phyloP scores from a whole-genome alignment of 192 early-diverging fungal species.

The Thamnidium elegans region DNA sequence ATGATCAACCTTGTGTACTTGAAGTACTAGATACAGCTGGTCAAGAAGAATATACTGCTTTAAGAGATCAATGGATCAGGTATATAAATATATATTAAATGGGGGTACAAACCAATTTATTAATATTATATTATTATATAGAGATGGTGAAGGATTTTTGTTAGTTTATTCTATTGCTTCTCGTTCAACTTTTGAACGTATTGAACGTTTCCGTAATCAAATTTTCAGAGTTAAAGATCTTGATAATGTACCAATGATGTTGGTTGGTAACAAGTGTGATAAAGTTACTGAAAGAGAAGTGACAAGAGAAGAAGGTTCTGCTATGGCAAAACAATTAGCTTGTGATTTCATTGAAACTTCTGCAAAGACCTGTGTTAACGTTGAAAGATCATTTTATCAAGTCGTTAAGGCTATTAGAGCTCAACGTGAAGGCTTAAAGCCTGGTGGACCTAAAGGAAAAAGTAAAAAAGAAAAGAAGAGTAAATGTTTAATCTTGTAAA shows the following conservation, averaged over 20 bases:
- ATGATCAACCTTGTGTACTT: slow-evolving; percentile 92
- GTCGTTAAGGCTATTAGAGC: slow-evolving; percentile 74
- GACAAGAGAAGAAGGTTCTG: slow-evolving; percentile 71
- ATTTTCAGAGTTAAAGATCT: slow-evolving; percentile 84
- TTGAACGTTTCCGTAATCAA: slow-evolving; percentile 80
- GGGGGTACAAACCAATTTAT: not conserved
- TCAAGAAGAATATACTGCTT: slow-evolving; percentile 76
- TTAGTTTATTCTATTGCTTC: slow-evolving; percentile 89
- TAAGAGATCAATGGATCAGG: slow-evolving; percentile 76
- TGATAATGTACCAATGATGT: slow-evolving; percentile 80
- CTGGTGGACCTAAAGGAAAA: slow-evolving; percentile 12
- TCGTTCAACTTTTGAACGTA: slow-evolving; percentile 79
- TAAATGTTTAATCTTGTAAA: slow-evolving; percentile 14
- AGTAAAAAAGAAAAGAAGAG: slow-evolving; percentile 11
- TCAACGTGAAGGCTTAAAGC: slow-evolving; percentile 43
- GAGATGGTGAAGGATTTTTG: slow-evolving; percentile 79
- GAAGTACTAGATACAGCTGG: slow-evolving; percentile 97
- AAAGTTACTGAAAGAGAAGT: slow-evolving; percentile 77
- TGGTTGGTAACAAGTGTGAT: slow-evolving; percentile 93
- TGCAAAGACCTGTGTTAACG: slow-evolving; percentile 84
- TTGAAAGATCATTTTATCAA: slow-evolving; percentile 79
- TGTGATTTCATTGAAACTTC: slow-evolving; percentile 86
- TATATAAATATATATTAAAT: too few species aligned
- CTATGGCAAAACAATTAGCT: slow-evolving; percentile 66
- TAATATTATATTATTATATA: not conserved